phyloP scores from a whole-genome alignment of 2,329 filamentous ascomycete genomes.

The Pseudofabraea citricarpa region DNA sequence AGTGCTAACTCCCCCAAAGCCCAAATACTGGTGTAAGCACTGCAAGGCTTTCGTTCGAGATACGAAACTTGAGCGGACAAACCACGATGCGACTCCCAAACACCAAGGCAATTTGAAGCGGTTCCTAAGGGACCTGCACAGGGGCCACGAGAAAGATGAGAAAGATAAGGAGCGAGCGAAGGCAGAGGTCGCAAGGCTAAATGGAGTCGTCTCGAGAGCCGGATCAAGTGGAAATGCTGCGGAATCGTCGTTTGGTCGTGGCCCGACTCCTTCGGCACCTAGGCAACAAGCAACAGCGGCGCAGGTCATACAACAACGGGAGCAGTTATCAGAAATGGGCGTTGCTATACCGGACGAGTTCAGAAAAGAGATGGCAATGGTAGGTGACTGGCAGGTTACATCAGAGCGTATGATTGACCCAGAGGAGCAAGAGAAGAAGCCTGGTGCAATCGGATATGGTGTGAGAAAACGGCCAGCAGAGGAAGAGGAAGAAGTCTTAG shows the following conservation, averaged over 20 bases:
- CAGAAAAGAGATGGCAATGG: constrained; percentile 76
- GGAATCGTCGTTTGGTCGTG: constrained; percentile 14
- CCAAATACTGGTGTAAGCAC: constrained; percentile 98
- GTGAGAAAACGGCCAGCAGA: constrained; percentile 58
- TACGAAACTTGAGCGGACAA: constrained; percentile 81
- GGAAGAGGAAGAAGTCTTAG: constrained; percentile 55
- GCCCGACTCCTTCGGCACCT: constrained; percentile 16
- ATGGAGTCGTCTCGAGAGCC: constrained; percentile 60
- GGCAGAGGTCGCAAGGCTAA: constrained; percentile 79
- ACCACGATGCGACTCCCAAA: constrained; percentile 82
- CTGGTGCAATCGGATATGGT: constrained; percentile 41
- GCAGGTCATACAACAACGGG: constrained; percentile 77
- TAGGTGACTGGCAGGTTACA: constrained; percentile 79
- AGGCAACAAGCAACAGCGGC: constrained; percentile 42
- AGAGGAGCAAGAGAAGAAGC: constrained; percentile 38
- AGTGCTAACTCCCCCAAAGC: constrained; percentile 36
- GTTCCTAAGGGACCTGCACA: constrained; percentile 84
- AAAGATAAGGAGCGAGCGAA: constrained; percentile 79
- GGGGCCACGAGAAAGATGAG: constrained; percentile 73
- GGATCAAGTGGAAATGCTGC: constrained; percentile 16
- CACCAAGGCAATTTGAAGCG: constrained; percentile 86
- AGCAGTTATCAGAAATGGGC: constrained; percentile 83
- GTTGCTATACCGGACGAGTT: constrained; percentile 78
- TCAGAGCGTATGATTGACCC: constrained; percentile 29
- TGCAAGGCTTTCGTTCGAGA: constrained; percentile 88